Evolutionary conservation across 2,329 filamentous ascomycete species (phyloP), one percentile per base, ranked within the genome.

Genomic region (Aaosphaeria pasadenensis): DNA sequence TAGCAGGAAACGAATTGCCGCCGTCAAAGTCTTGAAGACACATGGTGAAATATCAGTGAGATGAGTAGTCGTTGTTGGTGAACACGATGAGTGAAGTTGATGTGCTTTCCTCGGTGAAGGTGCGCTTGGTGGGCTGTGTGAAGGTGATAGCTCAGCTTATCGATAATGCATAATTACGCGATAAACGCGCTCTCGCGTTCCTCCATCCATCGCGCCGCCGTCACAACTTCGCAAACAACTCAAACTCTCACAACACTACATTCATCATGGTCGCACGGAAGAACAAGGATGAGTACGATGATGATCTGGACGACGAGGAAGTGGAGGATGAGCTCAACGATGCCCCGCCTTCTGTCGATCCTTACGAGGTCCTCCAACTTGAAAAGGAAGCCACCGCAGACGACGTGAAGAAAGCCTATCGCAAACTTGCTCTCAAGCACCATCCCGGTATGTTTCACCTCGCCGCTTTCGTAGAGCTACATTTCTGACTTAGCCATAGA

Each of bases 351-450:
- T 83, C 87, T 39, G 79, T 84, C 61, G 71, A 84, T 58, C 92
- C 94, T 0, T 99, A 99, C 64, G 81, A 85, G 59, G 82, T 92
- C 46, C 83, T 99, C 6, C 81, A 77, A 24, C 70, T 99, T 38
- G 79, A 85, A 35, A 82, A 83, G 51, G 76, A 81, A 45, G 91
- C 91, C 11, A 88, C 87, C 0, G 74, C 84, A 38, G 84, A 90
- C 53, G 83, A 96, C 62, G 82, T 99, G 74, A 96, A 95, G 69
- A 84, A 83, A 13, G 90, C 92, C 13, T 99, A 99, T 75, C 88
- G 90, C 65, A 96, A 95, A 69, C 84, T 87, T 44, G 94, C 94
- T 4, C 78, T 99, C 50, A 91, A 85, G 69, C 82, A 91, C 60
- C 94, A 99, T 57, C 76, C 77, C 45, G 76, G 77, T 92, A 80